These are phyloP conservation scores for Cordyceps militaris DNA, from an alignment of 2,329 filamentous ascomycete species.

Conservation along the genomic window DNA sequence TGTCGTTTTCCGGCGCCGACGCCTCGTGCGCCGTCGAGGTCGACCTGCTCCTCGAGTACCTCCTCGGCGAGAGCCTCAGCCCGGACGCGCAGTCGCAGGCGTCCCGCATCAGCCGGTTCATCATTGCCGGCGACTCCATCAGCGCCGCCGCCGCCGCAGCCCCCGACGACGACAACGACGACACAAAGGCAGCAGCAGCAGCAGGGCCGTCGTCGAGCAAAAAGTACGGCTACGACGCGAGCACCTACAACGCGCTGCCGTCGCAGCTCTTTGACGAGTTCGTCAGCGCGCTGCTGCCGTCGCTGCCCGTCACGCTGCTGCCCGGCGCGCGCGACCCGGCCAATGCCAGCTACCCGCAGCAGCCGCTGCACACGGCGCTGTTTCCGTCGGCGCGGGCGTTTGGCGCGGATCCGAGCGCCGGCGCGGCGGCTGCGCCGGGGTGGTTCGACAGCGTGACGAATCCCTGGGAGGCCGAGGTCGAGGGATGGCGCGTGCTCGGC, in stretches of 20 bases:
- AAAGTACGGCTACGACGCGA: conserved; percentile 92
- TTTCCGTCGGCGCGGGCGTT: conserved; percentile 72
- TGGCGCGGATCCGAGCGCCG: conserved; percentile 32
- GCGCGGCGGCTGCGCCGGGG: conserved; percentile 38
- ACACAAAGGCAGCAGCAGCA: conserved; percentile 22
- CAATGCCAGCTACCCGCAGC: conserved; percentile 83
- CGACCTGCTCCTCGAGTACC: conserved; percentile 74
- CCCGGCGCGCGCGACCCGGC: conserved; percentile 81
- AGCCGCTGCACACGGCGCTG: conserved; percentile 87
- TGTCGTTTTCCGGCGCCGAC: conserved; percentile 71
- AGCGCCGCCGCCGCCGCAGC: conserved; percentile 47
- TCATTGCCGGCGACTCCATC: conserved; percentile 90
- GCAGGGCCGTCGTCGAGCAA: conserved; percentile 39
- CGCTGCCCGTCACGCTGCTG: conserved; percentile 80
- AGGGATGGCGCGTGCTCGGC: conserved; percentile 81
- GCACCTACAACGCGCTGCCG: conserved; percentile 78
- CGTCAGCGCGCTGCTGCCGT: conserved; percentile 71
- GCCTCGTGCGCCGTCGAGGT: conserved; percentile 66
- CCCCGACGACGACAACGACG: conserved; percentile 30
- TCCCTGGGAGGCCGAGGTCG: conserved; percentile 83
- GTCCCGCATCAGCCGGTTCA: conserved; percentile 69
- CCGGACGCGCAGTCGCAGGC: conserved; percentile 51
- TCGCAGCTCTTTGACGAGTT: conserved; percentile 80
- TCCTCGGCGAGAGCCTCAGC: conserved; percentile 73
- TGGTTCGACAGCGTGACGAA: conserved; percentile 92